These are phyloP conservation scores for Paramyrothecium sp. DNA, from an alignment of 2,329 filamentous ascomycete species.

Conservation along the genomic window DNA sequence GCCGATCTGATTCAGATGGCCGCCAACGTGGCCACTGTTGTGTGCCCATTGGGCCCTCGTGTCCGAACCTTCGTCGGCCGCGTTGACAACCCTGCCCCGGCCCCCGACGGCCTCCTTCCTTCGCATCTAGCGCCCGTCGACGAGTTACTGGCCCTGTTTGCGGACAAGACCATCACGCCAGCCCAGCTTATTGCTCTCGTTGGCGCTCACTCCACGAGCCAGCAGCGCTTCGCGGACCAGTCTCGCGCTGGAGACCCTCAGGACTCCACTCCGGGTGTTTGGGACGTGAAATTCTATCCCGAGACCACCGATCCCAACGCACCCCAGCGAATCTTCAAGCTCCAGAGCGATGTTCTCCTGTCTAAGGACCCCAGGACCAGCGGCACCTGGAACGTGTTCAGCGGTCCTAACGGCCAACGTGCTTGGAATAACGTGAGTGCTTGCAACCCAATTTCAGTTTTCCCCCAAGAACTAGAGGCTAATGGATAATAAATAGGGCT, in stretches of 20 bases:
- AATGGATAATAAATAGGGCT: conserved; percentile 30
- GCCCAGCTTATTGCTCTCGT: neutral
- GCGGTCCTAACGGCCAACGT: neutral
- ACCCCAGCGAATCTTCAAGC: conserved; percentile 1
- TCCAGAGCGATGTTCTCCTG: conserved; percentile 1
- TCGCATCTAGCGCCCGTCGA: neutral
- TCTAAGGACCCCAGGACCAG: neutral
- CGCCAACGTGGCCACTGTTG: conserved; percentile 1
- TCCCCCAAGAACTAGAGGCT: neutral
- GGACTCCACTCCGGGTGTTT: neutral
- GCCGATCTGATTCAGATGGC: conserved; percentile 2
- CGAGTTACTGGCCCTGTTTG: neutral
- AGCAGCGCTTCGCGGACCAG: neutral
- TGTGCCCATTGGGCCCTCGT: neutral
- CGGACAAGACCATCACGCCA: neutral
- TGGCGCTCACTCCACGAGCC: neutral
- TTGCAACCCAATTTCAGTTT: neutral
- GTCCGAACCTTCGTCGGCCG: neutral
- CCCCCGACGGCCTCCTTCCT: neutral
- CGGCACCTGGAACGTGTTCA: neutral
- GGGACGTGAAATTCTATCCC: neutral
- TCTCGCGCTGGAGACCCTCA: conserved; percentile 1
- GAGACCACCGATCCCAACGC: neutral
- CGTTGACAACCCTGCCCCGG: neutral
- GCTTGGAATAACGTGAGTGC: conserved; percentile 1